Evolutionary conservation across 2,329 filamentous ascomycete genomes (phyloP).

Genomic region (Beauveria varroae): DNA sequence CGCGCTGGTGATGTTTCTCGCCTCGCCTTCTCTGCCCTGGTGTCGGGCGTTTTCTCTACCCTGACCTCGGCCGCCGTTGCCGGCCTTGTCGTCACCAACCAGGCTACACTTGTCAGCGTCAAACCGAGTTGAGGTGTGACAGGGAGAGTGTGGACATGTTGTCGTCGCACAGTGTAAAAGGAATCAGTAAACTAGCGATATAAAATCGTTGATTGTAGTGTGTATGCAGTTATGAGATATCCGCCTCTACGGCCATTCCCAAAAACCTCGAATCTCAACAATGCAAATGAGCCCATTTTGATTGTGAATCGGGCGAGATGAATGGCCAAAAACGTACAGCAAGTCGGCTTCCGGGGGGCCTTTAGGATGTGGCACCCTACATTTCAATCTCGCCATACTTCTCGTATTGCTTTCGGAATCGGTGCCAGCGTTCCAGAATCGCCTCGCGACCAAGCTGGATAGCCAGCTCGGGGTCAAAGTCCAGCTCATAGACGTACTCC

Average conservation of each 20-base stretch:
- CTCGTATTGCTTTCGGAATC: too few species aligned
- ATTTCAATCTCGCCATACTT: too few species aligned
- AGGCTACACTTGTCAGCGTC: conserved; percentile 17
- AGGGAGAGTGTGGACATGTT: background rate
- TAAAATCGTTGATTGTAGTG: conserved; percentile 2
- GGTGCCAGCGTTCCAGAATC: too few species aligned
- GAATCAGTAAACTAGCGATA: background rate
- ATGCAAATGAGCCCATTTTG: background rate
- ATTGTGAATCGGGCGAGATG: background rate
- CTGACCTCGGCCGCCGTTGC: conserved; percentile 72
- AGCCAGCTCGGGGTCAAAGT: too few species aligned
- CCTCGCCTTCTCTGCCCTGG: conserved; percentile 68
- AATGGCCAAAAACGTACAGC: background rate
- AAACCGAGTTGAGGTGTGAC: background rate
- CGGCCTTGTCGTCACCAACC: conserved; percentile 61
- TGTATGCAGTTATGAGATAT: conserved; percentile 10
- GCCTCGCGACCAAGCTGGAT: too few species aligned
- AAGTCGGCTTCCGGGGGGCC: too few species aligned
- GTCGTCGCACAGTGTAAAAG: background rate
- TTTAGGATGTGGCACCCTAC: too few species aligned
- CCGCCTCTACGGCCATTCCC: background rate
- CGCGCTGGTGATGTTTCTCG: conserved; percentile 68
- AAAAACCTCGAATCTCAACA: background rate
- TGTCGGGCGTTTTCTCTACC: conserved; percentile 72
- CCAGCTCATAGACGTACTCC: too few species aligned